phyloP scores from a whole-genome alignment of 2,329 filamentous ascomycete species.

The Pseudopyrenochaeta lycopersici region DNA sequence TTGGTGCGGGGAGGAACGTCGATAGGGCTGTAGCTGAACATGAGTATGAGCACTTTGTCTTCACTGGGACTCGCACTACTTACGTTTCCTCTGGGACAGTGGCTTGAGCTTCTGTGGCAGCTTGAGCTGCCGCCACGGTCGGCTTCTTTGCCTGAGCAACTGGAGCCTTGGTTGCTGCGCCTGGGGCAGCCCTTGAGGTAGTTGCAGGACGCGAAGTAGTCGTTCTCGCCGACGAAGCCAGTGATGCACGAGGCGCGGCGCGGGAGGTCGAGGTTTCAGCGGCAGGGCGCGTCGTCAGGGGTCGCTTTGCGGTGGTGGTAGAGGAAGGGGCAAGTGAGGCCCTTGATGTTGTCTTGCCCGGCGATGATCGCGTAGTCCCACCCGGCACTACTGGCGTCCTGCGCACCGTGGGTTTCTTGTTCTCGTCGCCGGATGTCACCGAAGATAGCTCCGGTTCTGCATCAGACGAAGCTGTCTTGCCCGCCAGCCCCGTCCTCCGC shows the following conservation, averaged over 20 bases:
- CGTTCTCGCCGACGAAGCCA: slow-evolving; percentile 33
- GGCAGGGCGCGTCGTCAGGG: slow-evolving; percentile 36
- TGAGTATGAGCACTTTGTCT: background rate
- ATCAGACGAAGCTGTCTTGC: slow-evolving; percentile 36
- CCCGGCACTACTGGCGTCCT: slow-evolving; percentile 30
- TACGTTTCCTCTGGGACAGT: slow-evolving; percentile 14
- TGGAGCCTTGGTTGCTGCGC: slow-evolving; percentile 28
- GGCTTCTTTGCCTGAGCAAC: slow-evolving; percentile 42
- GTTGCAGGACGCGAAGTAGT: slow-evolving; percentile 34
- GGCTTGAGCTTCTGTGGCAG: slow-evolving; percentile 13
- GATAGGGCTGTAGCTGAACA: slow-evolving; percentile 28
- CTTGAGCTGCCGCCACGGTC: slow-evolving; percentile 27
- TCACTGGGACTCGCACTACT: background rate
- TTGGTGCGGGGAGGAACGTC: slow-evolving; percentile 33
- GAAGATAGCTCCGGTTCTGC: slow-evolving; percentile 45
- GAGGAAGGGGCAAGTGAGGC: slow-evolving; percentile 26
- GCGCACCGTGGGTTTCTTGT: slow-evolving; percentile 41
- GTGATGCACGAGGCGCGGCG: slow-evolving; percentile 40
- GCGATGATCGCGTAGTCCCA: slow-evolving; percentile 33
- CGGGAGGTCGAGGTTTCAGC: slow-evolving; percentile 32
- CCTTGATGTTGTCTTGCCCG: slow-evolving; percentile 29
- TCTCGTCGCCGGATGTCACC: slow-evolving; percentile 48
- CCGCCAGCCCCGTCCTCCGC: slow-evolving; percentile 30
- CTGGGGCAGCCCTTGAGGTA: slow-evolving; percentile 27
- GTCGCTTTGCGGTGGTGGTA: slow-evolving; percentile 36